Evolutionary conservation across 169 alveolate genomes (phyloP), one percentile per base, ranked within the genome.

Genomic region (Cryptosporidium ubiquitum): DNA sequence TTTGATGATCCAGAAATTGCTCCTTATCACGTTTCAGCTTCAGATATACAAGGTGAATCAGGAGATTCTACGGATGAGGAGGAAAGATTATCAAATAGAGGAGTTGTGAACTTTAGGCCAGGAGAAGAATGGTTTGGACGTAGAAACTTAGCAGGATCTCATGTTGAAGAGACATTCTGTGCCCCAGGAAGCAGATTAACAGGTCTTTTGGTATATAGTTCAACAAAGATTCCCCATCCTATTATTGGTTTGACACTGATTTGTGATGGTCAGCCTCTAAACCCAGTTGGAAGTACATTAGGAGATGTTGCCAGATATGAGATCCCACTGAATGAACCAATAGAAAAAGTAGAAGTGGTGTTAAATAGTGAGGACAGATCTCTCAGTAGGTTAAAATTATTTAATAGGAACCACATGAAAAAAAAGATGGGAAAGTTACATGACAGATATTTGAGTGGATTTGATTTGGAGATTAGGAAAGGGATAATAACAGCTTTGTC

Each of bases 51-150:
- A 12, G 70, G 85, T 5, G 33, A 37, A 5, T 37, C 44, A 2
- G 52, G 12, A 14, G 61, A 55, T 16, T 37, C 33, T 35, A 16
- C 6, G 23, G 29, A 79, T 29, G 89, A 79, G 44, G 89, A 74
- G 18, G 66, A 64, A n/a, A 64, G 51, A 29, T 42, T 60, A 33
- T 2, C 29, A 10, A 68, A 33, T 14, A 49, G 89, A 20, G 89
- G 89, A 20, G 26, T 79, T 16, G 79, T 61, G 16, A 55, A 61
- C 55, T 79, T 79, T 35, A 49, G 89, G 39, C 89, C 89, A 26
- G 89, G 89, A 33, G 89, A 79, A n/a, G 89, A 79, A 20, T 79
- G 89, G 89, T 79, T 33, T 47, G 89, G 89, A 12, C 60, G 75
- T 29, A 49, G 89, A 29, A 29, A 51, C 7, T 33, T 79, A 14